These are phyloP conservation scores for Smallanthus sonchifolius DNA, from an alignment of 129 eudicot genomes.

Conservation along the genomic window DNA sequence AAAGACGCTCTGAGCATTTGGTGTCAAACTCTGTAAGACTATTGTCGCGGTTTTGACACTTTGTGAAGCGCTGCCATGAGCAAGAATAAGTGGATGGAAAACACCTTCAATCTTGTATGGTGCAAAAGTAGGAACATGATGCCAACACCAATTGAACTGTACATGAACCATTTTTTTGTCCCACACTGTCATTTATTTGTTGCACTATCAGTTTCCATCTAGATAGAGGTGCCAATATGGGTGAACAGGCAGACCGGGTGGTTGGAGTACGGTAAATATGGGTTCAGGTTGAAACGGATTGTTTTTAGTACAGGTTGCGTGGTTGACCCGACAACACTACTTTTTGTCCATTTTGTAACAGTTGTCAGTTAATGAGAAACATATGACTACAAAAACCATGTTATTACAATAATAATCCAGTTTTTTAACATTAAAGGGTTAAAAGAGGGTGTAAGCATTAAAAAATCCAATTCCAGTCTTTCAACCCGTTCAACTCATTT, in stretches of 20 bases:
- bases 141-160: conserved; percentile 93
- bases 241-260: not conserved
- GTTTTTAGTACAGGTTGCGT: not conserved
- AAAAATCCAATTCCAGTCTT: not conserved
- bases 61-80: conserved; percentile 75
- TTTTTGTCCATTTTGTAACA: not conserved
- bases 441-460: not conserved
- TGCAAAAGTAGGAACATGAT: conserved; percentile 93
- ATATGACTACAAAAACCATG: not conserved
- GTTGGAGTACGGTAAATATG: not conserved
- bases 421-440: not conserved
- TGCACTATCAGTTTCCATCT: conserved; percentile 2
- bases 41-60: conserved; percentile 86
- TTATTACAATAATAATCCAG: not conserved
- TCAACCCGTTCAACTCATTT: not conserved
- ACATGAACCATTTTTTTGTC: conserved; percentile 98
- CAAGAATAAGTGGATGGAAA: conserved; percentile 76
- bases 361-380: not conserved
- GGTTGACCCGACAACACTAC: not conserved
- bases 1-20: conserved; percentile 91
- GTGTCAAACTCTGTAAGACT: conserved; percentile 90
- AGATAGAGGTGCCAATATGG: not conserved
- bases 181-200: conserved; percentile 64
- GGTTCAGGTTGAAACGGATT: not conserved
- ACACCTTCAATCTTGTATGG: conserved; percentile 82